Evolutionary conservation across 2,329 filamentous ascomycete genomes (phyloP).

Genomic region (Botryotinia convoluta): DNA sequence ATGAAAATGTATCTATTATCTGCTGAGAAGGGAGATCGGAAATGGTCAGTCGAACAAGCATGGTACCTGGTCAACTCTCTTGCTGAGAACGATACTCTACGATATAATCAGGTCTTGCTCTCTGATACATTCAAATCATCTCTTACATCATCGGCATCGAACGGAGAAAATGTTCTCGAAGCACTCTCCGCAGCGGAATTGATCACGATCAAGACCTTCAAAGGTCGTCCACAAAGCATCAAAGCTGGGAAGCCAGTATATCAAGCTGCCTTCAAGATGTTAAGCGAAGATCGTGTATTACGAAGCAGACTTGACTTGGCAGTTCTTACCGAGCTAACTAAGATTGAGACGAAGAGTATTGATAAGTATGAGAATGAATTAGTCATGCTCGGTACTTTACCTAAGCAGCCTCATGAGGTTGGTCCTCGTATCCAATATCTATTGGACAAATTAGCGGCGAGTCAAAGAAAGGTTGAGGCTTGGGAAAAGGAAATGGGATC

Average conservation of each 20-base stretch:
- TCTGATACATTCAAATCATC: slow-evolving; percentile 69
- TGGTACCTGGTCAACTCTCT: slow-evolving; percentile 85
- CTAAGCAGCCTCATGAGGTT: slow-evolving; percentile 67
- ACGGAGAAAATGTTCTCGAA: slow-evolving; percentile 73
- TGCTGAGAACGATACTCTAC: slow-evolving; percentile 62
- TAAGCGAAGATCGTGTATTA: slow-evolving; percentile 71
- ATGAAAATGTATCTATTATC: slow-evolving; percentile 86
- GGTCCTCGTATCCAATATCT: slow-evolving; percentile 67
- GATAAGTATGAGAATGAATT: slow-evolving; percentile 79
- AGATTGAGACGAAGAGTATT: slow-evolving; percentile 70
- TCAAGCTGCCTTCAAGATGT: slow-evolving; percentile 72
- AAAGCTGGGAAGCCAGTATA: slow-evolving; percentile 84
- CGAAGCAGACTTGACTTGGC: slow-evolving; percentile 70
- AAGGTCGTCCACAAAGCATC: slow-evolving; percentile 76
- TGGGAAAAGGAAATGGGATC: slow-evolving; percentile 70
- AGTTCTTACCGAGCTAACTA: slow-evolving; percentile 65
- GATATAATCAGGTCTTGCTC: slow-evolving; percentile 84
- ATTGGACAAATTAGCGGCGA: slow-evolving; percentile 66
- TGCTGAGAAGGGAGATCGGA: slow-evolving; percentile 47
- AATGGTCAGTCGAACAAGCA: slow-evolving; percentile 82
- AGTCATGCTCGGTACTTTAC: slow-evolving; percentile 64
- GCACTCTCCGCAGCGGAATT: slow-evolving; percentile 82
- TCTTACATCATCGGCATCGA: slow-evolving; percentile 46
- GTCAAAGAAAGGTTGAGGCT: slow-evolving; percentile 70
- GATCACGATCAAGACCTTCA: slow-evolving; percentile 69